Evolutionary conservation across 164 flowering plant genomes (phyloP).

Genomic region (Dillenia turbinata): DNA sequence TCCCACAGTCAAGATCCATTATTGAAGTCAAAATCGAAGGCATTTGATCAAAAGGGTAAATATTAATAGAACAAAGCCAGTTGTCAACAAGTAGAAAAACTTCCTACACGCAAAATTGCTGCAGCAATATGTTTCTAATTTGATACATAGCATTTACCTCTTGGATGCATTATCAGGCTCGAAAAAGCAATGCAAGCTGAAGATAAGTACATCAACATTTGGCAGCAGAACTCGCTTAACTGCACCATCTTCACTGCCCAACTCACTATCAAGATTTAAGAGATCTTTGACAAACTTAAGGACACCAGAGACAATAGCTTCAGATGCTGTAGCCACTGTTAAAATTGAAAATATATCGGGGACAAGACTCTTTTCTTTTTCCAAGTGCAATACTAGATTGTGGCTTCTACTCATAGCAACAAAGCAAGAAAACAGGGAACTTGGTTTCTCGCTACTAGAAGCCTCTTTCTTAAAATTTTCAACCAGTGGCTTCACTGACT

Average conservation of each 20-base stretch:
- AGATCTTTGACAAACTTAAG: slow-evolving; percentile 76
- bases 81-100: too few species aligned
- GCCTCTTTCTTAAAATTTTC: slow-evolving; percentile 79
- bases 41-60: too few species aligned
- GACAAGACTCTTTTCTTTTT: slow-evolving; percentile 52
- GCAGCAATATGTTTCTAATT: too few species aligned
- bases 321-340: slow-evolving; percentile 56
- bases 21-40: too few species aligned
- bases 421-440: slow-evolving; percentile 87
- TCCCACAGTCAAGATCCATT: too few species aligned
- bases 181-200: slow-evolving; percentile 57
- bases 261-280: slow-evolving; percentile 51
- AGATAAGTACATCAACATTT: slow-evolving; percentile 52
- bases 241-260: slow-evolving; percentile 29
- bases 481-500: slow-evolving; percentile 59
- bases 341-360: slow-evolving; percentile 80
- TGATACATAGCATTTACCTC: slow-evolving; percentile 37
- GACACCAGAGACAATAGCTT: slow-evolving; percentile 53
- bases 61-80: too few species aligned
- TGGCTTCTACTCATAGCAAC: slow-evolving; percentile 80
- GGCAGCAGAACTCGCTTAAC: slow-evolving; percentile 38
- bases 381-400: slow-evolving; percentile 54
- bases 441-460: slow-evolving; percentile 86
- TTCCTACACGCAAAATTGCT: too few species aligned
- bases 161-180: slow-evolving; percentile 27